Evolutionary conservation across 176 grass and related monocot species (phyloP), one percentile per base, ranked within the genome.

Genomic region (Cocos nucifera): DNA sequence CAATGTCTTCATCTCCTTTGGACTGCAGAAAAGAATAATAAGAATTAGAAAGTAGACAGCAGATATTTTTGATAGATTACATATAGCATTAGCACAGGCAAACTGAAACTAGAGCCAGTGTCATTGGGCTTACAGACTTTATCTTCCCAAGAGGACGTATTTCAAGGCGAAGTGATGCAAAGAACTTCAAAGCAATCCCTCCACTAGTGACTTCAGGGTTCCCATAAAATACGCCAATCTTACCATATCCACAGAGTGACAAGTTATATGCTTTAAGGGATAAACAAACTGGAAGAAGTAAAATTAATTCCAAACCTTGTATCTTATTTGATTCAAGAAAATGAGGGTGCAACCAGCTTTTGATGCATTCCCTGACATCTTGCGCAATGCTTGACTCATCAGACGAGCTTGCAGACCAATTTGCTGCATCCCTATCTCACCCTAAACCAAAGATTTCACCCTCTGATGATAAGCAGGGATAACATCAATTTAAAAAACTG

Each of bases 301-400:
- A 66, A 61, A 58, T 17, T 17, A 72, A 76, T 59, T 50, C 3
- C 57, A 72, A 30, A 92, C 93, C 84, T 97, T 97, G 70, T 98
- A 98, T 98, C 93, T 82, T 79, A 98, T 98, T 68, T 98, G 93
- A 88, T 98, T 98, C 65, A 98, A 82, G 73, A 98, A 98, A 72
- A 98, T 98, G 56, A 98, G 79, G 72, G 93, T 98, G 81, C 93
- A 98, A 35, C 93, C 84, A 83, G 93, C 87, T 67, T 98, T 98
- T 30, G 87, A 98, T 20, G 93, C 93, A 86, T 98, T 98, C 26
- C 93, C 87, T 26, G 87, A 98, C 93, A 98, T 98, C 57, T 98
- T 98, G 76, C 93, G 78, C 69, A 98, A 77, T 75, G 93, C 93
- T 98, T 98, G 93, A 66, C 93, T 98, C 87, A 92, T 98, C 49